Conservation (phyloP, 352 stramenopile genomes). For the Pythium grandisporangium region DNA sequence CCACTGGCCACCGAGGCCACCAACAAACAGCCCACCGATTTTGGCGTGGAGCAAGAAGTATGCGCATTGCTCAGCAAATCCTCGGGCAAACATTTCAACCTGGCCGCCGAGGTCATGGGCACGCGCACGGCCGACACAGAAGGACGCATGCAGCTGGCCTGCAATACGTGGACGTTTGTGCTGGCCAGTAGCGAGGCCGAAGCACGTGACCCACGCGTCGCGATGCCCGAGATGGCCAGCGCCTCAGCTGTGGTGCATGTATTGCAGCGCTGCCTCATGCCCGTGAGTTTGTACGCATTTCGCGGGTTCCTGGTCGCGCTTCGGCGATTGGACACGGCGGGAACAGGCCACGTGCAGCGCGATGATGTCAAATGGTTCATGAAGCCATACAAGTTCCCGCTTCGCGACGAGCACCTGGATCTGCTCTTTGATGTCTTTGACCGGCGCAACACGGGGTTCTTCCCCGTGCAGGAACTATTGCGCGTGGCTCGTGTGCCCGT, state of each 20-base stretch:
- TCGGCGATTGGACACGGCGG: constrained; percentile 23
- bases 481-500: constrained; percentile 28
- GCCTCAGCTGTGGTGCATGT: constrained; percentile 29
- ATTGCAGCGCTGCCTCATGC: constrained; percentile 38
- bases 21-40: constrained; percentile 68
- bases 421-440: constrained; percentile 64
- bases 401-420: constrained; percentile 72
- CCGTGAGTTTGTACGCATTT: constrained; percentile 56
- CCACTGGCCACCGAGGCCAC: constrained; percentile 37
- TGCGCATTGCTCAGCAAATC: constrained; percentile 30
- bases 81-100: constrained; percentile 61
- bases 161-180: constrained; percentile 65
- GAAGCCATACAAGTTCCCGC: constrained; percentile 32
- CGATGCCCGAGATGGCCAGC: constrained; percentile 30
- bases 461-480: constrained; percentile 37
- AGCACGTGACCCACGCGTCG: constrained; percentile 34
- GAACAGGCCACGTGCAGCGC: constrained; percentile 45
- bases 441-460: constrained; percentile 53
- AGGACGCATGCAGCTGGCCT: constrained; percentile 23
- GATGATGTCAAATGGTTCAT: constrained; percentile 62
- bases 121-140: constrained; percentile 63
- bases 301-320: constrained; percentile 36
- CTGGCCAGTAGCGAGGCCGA: constrained; percentile 25
- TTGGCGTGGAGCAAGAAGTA: constrained; percentile 73
- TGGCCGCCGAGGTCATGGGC: constrained; percentile 43